Conservation (phyloP, 2,329 filamentous ascomycete species). For the Pezicula rhizophila region DNA sequence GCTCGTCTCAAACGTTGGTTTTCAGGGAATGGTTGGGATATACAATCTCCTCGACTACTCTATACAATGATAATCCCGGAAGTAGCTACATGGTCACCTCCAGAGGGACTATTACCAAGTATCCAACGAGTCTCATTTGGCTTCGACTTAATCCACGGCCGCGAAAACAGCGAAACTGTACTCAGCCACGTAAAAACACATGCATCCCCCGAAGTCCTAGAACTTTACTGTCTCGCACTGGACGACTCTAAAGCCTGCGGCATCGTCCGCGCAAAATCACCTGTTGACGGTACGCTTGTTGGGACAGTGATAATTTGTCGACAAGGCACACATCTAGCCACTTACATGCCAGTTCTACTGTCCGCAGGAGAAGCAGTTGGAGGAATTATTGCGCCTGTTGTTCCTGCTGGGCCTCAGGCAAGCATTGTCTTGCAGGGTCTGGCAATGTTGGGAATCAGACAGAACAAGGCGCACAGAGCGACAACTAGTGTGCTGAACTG, state of each 20-base stretch:
- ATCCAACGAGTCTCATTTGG: slow-evolving; percentile 45
- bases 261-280: slow-evolving; percentile 59
- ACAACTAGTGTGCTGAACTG: slow-evolving; percentile 50
- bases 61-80: slow-evolving; percentile 59
- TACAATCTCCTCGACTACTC: slow-evolving; percentile 52
- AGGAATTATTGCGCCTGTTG: slow-evolving; percentile 61
- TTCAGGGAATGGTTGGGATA: slow-evolving; percentile 84
- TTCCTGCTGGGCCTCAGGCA: slow-evolving; percentile 56
- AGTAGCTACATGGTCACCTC: slow-evolving; percentile 52
- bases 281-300: slow-evolving; percentile 53
- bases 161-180: slow-evolving; percentile 52
- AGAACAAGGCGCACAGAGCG: slow-evolving; percentile 59
- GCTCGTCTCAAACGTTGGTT: slow-evolving; percentile 65
- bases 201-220: slow-evolving; percentile 55
- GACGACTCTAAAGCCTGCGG: slow-evolving; percentile 54
- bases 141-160: slow-evolving; percentile 61
- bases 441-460: slow-evolving; percentile 57
- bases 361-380: slow-evolving; percentile 47
- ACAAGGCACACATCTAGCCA: slow-evolving; percentile 49
- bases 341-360: slow-evolving; percentile 54
- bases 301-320: slow-evolving; percentile 63
- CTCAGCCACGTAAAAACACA: slow-evolving; percentile 60
- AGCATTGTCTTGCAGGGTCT: slow-evolving; percentile 60
- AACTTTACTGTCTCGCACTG: slow-evolving; percentile 61
- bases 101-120: slow-evolving; percentile 53